Conservation (phyloP, 1,139 yeast species). For the Blastobotrys raffinosifermentans region DNA sequence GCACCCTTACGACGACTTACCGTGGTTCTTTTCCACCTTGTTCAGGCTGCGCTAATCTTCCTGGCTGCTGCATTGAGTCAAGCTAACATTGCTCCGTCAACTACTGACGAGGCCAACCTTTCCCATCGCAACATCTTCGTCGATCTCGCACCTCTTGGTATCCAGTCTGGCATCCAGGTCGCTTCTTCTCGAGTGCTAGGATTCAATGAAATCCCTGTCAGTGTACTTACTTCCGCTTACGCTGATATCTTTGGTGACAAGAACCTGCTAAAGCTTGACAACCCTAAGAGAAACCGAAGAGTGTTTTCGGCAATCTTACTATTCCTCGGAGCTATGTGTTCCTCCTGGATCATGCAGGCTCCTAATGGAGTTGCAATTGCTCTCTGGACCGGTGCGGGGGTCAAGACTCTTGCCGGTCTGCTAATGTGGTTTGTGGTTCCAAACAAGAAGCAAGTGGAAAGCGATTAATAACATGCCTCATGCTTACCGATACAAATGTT, state of each 20-base stretch:
- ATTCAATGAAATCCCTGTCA: constrained; percentile 1
- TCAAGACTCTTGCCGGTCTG: neutral
- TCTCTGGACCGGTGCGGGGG: neutral
- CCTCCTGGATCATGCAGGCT: neutral
- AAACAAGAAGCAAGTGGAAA: too few relatives aligned
- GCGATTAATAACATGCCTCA: too few relatives aligned
- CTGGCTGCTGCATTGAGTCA: neutral
- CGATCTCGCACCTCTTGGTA: neutral
- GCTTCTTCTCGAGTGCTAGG: neutral
- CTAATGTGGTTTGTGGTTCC: neutral
- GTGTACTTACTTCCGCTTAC: neutral
- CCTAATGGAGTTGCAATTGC: neutral
- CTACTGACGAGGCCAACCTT: neutral
- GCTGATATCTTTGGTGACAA: neutral
- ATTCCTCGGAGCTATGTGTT: constrained; percentile 1
- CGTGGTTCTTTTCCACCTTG: neutral
- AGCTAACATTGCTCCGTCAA: neutral
- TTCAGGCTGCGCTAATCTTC: neutral
- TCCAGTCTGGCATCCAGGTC: constrained; percentile 1
- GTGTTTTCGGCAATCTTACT: neutral
- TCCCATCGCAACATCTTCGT: neutral
- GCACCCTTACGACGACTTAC: neutral
- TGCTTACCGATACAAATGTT: too few relatives aligned
- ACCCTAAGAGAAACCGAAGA: constrained; percentile 1
- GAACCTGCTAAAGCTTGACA: constrained; percentile 1